Evolutionary conservation across 306 rosid genomes (phyloP), one percentile per base, ranked within the genome.

Genomic region (Dalbergia cochinchinensis): DNA sequence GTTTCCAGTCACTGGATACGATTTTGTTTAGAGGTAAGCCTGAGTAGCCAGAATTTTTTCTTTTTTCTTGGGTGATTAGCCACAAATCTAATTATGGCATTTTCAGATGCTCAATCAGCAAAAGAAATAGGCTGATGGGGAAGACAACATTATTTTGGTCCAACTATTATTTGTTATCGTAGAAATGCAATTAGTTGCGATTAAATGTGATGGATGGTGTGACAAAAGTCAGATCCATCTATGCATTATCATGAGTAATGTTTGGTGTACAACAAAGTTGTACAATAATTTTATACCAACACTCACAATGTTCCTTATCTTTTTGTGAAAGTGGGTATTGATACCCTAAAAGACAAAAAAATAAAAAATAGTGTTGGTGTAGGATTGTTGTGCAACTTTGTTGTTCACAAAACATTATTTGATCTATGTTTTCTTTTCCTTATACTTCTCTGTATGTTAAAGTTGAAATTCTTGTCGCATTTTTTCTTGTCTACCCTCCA

Each of bases 1-100:
- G 79, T 95, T 79, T 95, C 99, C 73, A 92, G 96, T 82, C 99
- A 95, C 51, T 91, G 99, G 99, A 85, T 95, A 81, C 91, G 97
- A 63, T 91, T 92, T 44, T 92, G 97, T 85, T 87, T 95, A 79
- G 94, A 92, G 94, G 99, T 95, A 84, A 80, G 83, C 54, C 60
- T 82, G 63, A 65, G 48, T 60, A 48, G 45, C 53, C 22, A 31
- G 57, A 20, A 66, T 1, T 54, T 54, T 5, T n/a, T 54, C 4
- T 54, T 54, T 5, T n/a, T 54, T 16, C 1, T n/a, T n/a, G n/a
- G 59, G 59, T 2, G 63, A 65, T 34, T 63, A 58, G 39, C 45
- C 16, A 19, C 57, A 16, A 71, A 79, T 77, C 62, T 39, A 61
- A 70, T 47, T 74, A 39, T 51, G 69, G 15, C 60, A 41, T 70